Conservation (phyloP, 768 basidiomycete genomes). For the Psilocybe cubensis region DNA sequence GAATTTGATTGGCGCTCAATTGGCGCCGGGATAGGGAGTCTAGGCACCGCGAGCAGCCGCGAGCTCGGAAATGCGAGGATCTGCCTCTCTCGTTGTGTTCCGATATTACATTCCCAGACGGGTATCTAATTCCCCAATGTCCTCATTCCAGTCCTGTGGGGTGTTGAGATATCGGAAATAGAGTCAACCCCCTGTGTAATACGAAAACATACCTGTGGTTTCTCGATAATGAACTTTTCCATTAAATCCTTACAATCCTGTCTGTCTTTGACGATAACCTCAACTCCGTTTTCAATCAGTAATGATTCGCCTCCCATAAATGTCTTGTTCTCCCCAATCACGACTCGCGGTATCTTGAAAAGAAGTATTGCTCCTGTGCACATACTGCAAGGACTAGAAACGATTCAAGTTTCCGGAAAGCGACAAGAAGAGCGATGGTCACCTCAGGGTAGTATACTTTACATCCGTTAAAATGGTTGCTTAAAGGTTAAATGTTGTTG, state of each 20-base stretch:
- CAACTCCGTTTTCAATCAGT: constrained; percentile 53
- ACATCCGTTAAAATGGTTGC: not conserved
- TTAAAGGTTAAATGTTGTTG: not conserved
- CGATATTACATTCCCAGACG: no score
- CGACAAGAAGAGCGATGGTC: not conserved
- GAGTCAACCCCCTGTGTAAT: no score
- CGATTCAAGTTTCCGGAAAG: not conserved
- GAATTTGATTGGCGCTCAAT: no score
- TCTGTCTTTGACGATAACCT: constrained; percentile 53
- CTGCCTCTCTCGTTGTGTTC: no score
- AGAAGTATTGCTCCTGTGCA: constrained; percentile 66
- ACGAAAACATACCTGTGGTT: constrained; percentile 57
- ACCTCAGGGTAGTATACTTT: constrained; percentile 43
- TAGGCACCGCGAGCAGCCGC: no score
- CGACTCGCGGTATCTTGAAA: constrained; percentile 66
- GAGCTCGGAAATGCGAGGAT: no score
- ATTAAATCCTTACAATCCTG: constrained; percentile 57
- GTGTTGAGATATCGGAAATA: no score
- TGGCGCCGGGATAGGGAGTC: no score
- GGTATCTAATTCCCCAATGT: constrained; percentile 53
- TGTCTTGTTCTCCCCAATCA: constrained; percentile 65
- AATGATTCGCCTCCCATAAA: constrained; percentile 59
- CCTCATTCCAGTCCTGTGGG: constrained; percentile 58
- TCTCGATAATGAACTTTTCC: constrained; percentile 55
- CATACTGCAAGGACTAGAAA: constrained; percentile 62